Evolutionary conservation across 148 eudicot species (phyloP).

Genomic region (Persicaria tinctoria): DNA sequence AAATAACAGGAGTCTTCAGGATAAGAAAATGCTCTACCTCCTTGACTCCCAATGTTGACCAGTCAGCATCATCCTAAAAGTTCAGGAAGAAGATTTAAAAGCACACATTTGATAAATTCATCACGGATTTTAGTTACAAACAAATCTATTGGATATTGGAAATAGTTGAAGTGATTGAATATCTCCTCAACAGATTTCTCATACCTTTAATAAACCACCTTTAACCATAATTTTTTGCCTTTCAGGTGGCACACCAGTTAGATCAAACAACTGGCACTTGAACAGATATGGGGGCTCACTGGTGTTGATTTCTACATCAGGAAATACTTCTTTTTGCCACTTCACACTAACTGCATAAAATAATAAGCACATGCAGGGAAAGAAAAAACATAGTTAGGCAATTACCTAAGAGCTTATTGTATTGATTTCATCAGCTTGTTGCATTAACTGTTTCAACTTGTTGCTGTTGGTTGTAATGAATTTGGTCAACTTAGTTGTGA

Average conservation of each 20-base stretch:
- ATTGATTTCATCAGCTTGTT: not conserved
- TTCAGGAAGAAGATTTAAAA: conserved; percentile 15
- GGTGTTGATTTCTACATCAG: conserved; percentile 82
- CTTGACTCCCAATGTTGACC: conserved; percentile 83
- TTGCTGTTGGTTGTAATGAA: not conserved
- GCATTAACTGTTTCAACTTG: not conserved
- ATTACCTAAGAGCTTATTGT: not conserved
- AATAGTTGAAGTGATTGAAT: not conserved
- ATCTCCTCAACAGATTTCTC: not conserved
- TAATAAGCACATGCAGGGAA: not conserved
- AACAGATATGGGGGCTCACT: conserved; percentile 81
- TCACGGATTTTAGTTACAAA: not conserved
- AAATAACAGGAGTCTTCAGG: not conserved
- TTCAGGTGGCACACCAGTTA: conserved; percentile 97
- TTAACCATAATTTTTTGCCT: conserved; percentile 97
- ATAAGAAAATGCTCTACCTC: conserved; percentile 46
- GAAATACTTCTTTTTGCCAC: conserved; percentile 84
- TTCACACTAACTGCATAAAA: conserved; percentile 79
- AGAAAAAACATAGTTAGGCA: not conserved
- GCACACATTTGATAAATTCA: not conserved
- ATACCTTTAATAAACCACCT: conserved; percentile 96
- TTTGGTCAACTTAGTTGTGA: not conserved
- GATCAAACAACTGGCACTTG: conserved; percentile 81
- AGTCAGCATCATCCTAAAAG: conserved; percentile 85
- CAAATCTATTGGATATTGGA: not conserved